Conservation (phyloP, 2,329 filamentous ascomycete genomes). For the Phaeoacremonium minimum region DNA sequence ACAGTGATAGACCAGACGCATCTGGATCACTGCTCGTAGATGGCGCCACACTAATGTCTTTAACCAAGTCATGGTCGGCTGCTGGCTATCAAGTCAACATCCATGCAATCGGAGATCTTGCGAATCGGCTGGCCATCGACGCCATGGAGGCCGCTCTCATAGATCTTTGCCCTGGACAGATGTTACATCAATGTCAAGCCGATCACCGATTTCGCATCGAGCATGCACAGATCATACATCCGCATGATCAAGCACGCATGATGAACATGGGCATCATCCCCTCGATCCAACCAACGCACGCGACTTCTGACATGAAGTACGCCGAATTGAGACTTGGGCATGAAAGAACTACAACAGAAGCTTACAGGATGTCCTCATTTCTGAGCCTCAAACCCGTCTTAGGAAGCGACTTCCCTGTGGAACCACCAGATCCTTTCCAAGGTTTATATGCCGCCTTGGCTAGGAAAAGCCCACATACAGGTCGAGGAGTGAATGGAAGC, state of each 20-base stretch:
- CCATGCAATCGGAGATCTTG: conserved; percentile 67
- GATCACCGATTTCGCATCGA: conserved; percentile 61
- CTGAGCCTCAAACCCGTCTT: conserved; percentile 51
- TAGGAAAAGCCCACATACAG: conserved; percentile 54
- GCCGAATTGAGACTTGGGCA: conserved; percentile 56
- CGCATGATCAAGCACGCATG: conserved; percentile 58
- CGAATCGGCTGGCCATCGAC: conserved; percentile 61
- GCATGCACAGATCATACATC: conserved; percentile 67
- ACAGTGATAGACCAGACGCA: conserved; percentile 57
- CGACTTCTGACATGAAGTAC: conserved; percentile 68
- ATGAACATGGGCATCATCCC: conserved; percentile 57
- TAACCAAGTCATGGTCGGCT: conserved; percentile 54
- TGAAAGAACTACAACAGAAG: conserved; percentile 47
- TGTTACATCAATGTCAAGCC: conserved; percentile 46
- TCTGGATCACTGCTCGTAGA: conserved; percentile 65
- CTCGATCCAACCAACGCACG: conserved; percentile 68
- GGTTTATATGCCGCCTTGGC: conserved; percentile 67
- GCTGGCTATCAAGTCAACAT: conserved; percentile 66
- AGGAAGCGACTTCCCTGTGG: conserved; percentile 69
- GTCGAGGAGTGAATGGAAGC: conserved; percentile 40
- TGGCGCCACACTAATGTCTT: conserved; percentile 48
- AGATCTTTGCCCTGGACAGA: conserved; percentile 41
- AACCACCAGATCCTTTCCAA: conserved; percentile 62
- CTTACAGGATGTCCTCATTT: conserved; percentile 64
- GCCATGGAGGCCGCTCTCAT: conserved; percentile 55